Base-by-base conservation (phyloP, 352 stramenopile species). In the Detonula confervacea region DNA sequence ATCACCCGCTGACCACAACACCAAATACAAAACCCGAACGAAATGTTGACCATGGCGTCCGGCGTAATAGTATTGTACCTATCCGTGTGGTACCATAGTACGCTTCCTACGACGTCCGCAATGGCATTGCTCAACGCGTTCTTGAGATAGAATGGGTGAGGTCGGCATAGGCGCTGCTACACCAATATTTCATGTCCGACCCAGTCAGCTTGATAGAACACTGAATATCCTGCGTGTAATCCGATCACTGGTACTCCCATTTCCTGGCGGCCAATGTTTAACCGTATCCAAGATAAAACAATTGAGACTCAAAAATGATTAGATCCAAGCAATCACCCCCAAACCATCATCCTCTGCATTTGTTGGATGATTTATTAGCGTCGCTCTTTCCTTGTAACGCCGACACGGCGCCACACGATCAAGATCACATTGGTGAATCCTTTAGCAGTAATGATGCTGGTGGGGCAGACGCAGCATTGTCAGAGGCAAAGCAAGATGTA, bases 321-420 rank as follows among this genome's bases (percentile, higher is more conserved):
- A n/a, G 42, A n/a, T 18, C 42, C 12, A 8, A 18, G 6, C 42
- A 49, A 49, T 49, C 20, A 4, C 35, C 6, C 2, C 22, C n/a
- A n/a, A n/a, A n/a, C n/a, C n/a, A 60, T n/a, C 59, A 77, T 66
- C 66, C 73, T 29, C 25, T 81, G 29, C 60, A 81, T 63, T 62
- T 81, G 11, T 46, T 81, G 1, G 73, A 81, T 39, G 73, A 76
- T 62, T 73, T 73, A 56, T 47, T 81, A 20, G 14, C 59, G 25
- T 63, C 73, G 6, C 42, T 81, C 18, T 27, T 66, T 18, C 27
- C 51, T 16, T 20, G 37, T 33, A 7, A 33, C 20, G n/a, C n/a
- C 27, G 33, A 16, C 44, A 24, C 16, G 18, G 20, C 9, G 29
- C 2, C 24, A 44, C 29, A 24, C 49, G 16, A 30, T 12, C 22